Evolutionary conservation across 495 filamentous ascomycete species (phyloP), one percentile per base, ranked within the genome.

Genomic region (Hypoxylon cercidicola): DNA sequence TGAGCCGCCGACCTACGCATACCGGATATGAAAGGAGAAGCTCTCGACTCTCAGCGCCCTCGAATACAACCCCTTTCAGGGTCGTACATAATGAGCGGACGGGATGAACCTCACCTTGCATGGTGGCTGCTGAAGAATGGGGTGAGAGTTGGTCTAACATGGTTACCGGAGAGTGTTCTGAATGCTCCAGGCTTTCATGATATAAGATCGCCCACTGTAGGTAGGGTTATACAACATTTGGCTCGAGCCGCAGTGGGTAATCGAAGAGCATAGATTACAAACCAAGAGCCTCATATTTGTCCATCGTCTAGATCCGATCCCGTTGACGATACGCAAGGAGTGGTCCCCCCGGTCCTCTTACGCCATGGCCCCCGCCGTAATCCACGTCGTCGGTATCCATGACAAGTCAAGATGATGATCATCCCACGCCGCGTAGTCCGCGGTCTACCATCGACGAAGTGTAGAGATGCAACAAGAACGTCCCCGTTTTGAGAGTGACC

Each of bases 81-180:
- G 16, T 23, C 41, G 25, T 53, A 55, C 58, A 58, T 59, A 54
- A 62, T 58, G 20, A 62, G 53, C 41, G 32, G 52, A 45, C 39
- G 37, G n/a, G 39, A 55, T 19, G 35, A 34, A 21, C 21, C 16
- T 30, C 35, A 3, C 12, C 39, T 8, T 63, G 64, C 64, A 68
- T 55, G 49, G 54, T 63, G 59, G 64, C 59, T 62, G 53, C 51
- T 59, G 53, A 54, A 54, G 34, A 50, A 52, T 48, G 64, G 48
- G 51, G 34, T 28, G 5, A 21, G 10, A 11, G 23, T 11, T 44
- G 6, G 51, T 50, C 10, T n/a, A 18, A 13, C 7, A 34, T 18
- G 64, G 19, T 37, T 25, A 25, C 23, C 23, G 5, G 1, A 12
- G 34, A n/a, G 28, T 25, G n/a, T 13, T 47, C 23, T 44, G 19